Evolutionary conservation across 208 protist genomes (phyloP).

Genomic region (Leishmania major): DNA sequence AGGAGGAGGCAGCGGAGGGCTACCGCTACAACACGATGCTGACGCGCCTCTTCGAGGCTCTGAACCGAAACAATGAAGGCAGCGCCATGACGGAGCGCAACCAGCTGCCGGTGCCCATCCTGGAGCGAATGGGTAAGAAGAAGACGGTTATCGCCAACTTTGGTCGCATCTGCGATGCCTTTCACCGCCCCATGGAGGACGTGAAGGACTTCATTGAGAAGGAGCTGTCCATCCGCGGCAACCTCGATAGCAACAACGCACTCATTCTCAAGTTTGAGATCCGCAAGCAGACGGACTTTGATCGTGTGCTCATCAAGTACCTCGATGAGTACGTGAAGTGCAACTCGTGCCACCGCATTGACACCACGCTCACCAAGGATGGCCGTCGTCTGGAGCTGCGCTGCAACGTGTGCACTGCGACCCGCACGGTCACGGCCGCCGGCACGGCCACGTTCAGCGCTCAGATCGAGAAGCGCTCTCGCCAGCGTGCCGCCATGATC

Average conservation of each 20-base stretch:
- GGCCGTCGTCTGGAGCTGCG: constrained; percentile 65
- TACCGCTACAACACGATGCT: constrained; percentile 84
- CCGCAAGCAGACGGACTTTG: constrained; percentile 80
- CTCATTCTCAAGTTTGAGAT: constrained; percentile 92
- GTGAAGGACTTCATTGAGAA: constrained; percentile 92
- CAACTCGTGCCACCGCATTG: constrained; percentile 85
- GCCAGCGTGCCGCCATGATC: constrained; percentile 62
- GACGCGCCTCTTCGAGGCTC: constrained; percentile 58
- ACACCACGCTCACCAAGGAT: constrained; percentile 89
- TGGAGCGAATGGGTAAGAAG: constrained; percentile 90
- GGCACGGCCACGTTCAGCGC: constrained; percentile 74
- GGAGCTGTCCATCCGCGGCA: constrained; percentile 88
- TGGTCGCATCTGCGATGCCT: constrained; percentile 83
- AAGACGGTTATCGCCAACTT: constrained; percentile 94
- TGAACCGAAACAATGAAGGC: constrained; percentile 76
- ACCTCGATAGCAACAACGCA: constrained; percentile 83
- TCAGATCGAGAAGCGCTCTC: constrained; percentile 81
- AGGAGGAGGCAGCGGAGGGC: constrained; percentile 35
- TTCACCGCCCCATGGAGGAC: constrained; percentile 86
- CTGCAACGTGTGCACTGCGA: constrained; percentile 84
- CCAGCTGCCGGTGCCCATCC: constrained; percentile 75
- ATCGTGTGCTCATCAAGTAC: constrained; percentile 86
- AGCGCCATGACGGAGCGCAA: constrained; percentile 73
- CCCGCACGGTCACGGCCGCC: constrained; percentile 69
- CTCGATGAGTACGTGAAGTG: constrained; percentile 93